Conservation (phyloP, 176 grass and related monocot genomes). For the Pontederia paniculata region DNA sequence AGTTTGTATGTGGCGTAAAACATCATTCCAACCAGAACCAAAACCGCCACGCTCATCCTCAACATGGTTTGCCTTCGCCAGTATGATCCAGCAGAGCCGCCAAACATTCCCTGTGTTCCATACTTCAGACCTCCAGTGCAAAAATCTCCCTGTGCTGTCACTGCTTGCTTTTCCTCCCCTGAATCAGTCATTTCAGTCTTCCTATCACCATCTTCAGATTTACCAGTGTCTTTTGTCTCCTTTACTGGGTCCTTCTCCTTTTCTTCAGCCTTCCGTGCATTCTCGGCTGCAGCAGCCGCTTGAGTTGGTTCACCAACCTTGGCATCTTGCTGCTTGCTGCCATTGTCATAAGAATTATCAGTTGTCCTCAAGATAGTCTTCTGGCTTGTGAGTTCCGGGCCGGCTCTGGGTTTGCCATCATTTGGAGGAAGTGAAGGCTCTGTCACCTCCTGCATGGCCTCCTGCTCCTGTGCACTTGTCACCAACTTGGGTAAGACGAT, state of each 20-base stretch:
- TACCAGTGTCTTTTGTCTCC: no score
- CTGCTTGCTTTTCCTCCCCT: background rate
- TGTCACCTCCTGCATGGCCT: background rate
- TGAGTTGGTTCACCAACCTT: background rate
- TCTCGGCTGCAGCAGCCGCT: background rate
- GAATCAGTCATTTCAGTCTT: no score
- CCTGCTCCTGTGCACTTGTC: background rate
- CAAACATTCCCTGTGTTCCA: background rate
- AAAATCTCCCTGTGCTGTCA: background rate
- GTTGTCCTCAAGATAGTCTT: background rate
- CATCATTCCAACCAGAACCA: background rate
- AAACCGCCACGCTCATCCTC: background rate
- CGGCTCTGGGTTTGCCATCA: background rate
- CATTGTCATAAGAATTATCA: background rate
- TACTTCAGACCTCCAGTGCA: background rate
- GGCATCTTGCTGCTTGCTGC: background rate
- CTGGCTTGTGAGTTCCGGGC: background rate
- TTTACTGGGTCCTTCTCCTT: background rate
- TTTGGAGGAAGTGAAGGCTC: background rate
- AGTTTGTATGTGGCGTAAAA: background rate
- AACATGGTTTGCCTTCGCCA: background rate
- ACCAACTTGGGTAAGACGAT: constrained; percentile 45
- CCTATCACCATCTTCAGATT: background rate
- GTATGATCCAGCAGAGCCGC: background rate
- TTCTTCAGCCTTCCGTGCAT: background rate